Conservation (phyloP, 73 alveolate species). For the Vitrella brassicaformis region DNA sequence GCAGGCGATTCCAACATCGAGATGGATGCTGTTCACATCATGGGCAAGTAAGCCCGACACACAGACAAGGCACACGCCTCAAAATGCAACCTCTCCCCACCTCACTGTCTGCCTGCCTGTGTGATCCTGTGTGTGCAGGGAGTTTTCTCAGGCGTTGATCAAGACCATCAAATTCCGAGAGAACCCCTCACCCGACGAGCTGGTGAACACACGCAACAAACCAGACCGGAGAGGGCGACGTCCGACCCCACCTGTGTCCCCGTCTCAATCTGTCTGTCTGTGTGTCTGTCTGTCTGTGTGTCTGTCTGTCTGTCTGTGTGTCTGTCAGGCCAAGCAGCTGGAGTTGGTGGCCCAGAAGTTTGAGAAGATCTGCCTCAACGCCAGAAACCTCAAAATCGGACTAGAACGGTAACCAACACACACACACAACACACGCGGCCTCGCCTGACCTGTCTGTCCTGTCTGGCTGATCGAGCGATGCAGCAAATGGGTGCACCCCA, state of each 20-base stretch:
- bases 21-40: constrained; percentile 91
- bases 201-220: constrained; percentile 33
- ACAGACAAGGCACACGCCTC: too few species aligned
- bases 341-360: constrained; percentile 81
- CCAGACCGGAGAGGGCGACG: not conserved
- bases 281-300: not conserved
- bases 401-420: too few species aligned
- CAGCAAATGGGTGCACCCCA: too few species aligned
- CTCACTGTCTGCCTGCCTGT: too few species aligned
- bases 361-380: constrained; percentile 74
- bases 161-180: constrained; percentile 95
- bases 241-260: not conserved
- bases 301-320: not conserved
- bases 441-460: too few species aligned
- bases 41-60: too few species aligned
- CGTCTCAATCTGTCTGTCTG: not conserved
- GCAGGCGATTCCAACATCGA: constrained; percentile 83
- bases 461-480: too few species aligned
- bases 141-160: constrained; percentile 52
- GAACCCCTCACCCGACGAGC: constrained; percentile 91
- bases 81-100: too few species aligned
- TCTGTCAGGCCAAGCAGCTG: constrained; percentile 69
- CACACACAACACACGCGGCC: too few species aligned
- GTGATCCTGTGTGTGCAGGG: too few species aligned
- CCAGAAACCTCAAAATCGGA: constrained; percentile 69